These are phyloP conservation scores for Dimargaris verticillata DNA, from an alignment of 192 early-diverging fungal species.

Conservation along the genomic window DNA sequence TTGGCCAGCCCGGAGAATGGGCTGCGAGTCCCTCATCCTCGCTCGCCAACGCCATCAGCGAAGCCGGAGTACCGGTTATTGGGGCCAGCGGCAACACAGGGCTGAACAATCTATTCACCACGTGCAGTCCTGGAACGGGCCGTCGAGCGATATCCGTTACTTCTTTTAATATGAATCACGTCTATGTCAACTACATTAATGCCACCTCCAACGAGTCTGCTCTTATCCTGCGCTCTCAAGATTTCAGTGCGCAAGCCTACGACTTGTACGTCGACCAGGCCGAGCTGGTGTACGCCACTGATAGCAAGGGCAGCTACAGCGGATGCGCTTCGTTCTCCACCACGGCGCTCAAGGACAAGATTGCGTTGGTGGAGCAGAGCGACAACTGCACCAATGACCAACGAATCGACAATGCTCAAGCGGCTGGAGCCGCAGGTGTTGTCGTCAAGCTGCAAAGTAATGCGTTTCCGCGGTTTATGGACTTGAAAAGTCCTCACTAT, in stretches of 20 bases:
- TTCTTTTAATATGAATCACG: neutral
- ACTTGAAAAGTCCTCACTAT: neutral
- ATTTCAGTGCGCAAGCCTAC: neutral
- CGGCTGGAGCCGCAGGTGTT: constrained; percentile 1
- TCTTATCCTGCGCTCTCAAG: neutral
- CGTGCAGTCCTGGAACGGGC: neutral
- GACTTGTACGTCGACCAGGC: neutral
- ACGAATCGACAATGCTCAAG: neutral
- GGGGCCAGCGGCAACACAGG: constrained; percentile 11
- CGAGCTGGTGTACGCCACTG: neutral
- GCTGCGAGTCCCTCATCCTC: neutral
- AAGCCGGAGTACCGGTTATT: neutral
- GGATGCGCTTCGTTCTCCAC: constrained; percentile 1
- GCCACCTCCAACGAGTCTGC: neutral
- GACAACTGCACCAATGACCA: neutral
- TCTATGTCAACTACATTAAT: neutral
- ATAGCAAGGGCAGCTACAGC: neutral
- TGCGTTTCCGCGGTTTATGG: neutral
- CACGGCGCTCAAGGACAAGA: neutral
- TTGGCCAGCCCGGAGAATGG: constrained; percentile 6
- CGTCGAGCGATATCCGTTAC: neutral
- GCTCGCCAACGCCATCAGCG: neutral
- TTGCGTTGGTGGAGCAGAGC: neutral
- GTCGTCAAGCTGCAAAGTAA: neutral
- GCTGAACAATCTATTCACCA: neutral